Percentiles rank a stretch among this genome's conserved stretches.
Conservation (phyloP, 352 stramenopile genomes). For the Phytophthora pini region DNA sequence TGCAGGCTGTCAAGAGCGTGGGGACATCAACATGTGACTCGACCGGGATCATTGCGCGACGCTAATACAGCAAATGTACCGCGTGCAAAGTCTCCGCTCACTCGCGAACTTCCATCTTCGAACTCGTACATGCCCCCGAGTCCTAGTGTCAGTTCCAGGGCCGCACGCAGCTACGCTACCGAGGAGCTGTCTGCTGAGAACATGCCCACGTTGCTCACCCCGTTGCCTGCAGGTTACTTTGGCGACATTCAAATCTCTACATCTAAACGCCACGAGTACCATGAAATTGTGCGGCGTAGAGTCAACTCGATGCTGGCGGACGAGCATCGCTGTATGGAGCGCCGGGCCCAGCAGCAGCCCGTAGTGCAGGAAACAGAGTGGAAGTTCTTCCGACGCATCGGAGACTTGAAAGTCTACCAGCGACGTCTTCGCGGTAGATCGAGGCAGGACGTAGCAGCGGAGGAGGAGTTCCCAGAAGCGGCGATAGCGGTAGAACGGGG, state of each 20-base stretch:
- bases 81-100: constrained; percentile 10
- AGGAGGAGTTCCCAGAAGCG: constrained; percentile 33
- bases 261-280: constrained; percentile 41
- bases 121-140: constrained; percentile 18
- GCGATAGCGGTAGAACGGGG: constrained; percentile 26
- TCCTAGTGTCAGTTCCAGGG: constrained; percentile 11
- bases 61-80: background rate
- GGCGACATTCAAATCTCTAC: constrained; percentile 28
- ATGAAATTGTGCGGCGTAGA: constrained; percentile 27
- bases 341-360: constrained; percentile 29
- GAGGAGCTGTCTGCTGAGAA: constrained; percentile 15
- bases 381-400: constrained; percentile 47
- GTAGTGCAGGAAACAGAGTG: constrained; percentile 48
- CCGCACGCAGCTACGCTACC: constrained; percentile 1
- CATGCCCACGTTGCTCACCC: constrained; percentile 22
- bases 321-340: constrained; percentile 35
- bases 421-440: constrained; percentile 28
- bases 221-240: constrained; percentile 40
- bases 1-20: constrained; percentile 16
- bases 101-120: constrained; percentile 23
- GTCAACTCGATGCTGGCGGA: constrained; percentile 40
- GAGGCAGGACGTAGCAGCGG: constrained; percentile 26
- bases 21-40: constrained; percentile 12
- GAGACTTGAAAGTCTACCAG: constrained; percentile 49
- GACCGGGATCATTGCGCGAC: background rate